Evolutionary conservation across 768 basidiomycete genomes (phyloP), one percentile per base, ranked within the genome.

Genomic region (Lactarius akahatsu): DNA sequence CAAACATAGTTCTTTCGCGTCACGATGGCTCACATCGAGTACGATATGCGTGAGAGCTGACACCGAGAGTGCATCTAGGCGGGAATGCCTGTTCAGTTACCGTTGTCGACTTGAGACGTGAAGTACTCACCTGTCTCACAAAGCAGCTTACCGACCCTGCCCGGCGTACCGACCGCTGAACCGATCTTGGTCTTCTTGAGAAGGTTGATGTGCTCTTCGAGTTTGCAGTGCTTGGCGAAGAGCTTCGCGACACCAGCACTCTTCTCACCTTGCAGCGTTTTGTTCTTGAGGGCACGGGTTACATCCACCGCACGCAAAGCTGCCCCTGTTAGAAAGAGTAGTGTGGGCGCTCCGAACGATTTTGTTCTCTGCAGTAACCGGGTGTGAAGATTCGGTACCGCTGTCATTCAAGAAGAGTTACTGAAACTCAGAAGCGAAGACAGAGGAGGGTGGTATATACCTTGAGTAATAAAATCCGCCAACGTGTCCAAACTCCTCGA

Each of bases 161-260:
- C 90, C 30, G 96, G 96, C 3, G 96, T 99, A 23, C 96, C 96
- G 32, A 91, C 92, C 23, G 94, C 96, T 50, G 90, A 83, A 26
- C 89, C 90, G 56, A 98, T 85, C 74, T 89, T 92, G n/a, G 94
- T 96, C 70, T 86, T 83, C 73, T 83, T 82, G 72, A 98, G 82
- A 78, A 94, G 92, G 18, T 85, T 80, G 72, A 91, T 85, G 76
- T 98, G 96, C 64, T 96, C 92, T 58, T 88, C 80, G 47, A 96
- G 80, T 78, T 96, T 97, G 78, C 96, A 87, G 74, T 98, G 96
- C 76, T 90, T 95, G 36, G 96, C 94, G 72, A 98, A 98, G 32
- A 99, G 84, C 76, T 98, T 98, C 26, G 91, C 95, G 38, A 97
- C 89, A 70, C 96, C 93, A 13, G 92, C 94, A 63, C 92, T 88